phyloP scores from a whole-genome alignment of 257 asterid species.

The Agastache rugosa region DNA sequence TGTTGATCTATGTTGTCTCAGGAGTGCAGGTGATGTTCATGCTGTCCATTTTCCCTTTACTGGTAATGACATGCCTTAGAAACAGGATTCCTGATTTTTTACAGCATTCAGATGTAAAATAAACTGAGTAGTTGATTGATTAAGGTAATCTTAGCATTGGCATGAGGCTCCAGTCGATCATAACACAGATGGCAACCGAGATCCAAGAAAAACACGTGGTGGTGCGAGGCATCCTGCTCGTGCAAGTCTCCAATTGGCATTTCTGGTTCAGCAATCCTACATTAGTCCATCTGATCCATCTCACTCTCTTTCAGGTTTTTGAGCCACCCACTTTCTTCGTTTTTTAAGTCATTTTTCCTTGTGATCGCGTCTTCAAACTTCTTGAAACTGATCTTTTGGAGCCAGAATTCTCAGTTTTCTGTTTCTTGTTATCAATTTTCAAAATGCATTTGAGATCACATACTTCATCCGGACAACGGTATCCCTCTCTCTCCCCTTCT shows the following conservation, averaged over 20 bases:
- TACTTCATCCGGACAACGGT: no score
- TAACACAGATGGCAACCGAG: slow-evolving; percentile 89
- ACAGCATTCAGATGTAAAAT: not conserved
- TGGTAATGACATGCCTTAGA: slow-evolving; percentile 50
- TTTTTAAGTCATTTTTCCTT: no score
- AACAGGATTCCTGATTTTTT: not conserved
- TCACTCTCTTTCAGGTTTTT: no score
- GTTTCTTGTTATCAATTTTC: no score
- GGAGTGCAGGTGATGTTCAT: slow-evolving; percentile 72
- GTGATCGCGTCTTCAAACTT: no score
- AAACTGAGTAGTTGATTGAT: no score
- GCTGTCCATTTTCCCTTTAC: slow-evolving; percentile 69
- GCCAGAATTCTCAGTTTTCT: no score
- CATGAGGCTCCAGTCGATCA: slow-evolving; percentile 91
- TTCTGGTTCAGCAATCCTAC: no score
- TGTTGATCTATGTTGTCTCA: slow-evolving; percentile 40
- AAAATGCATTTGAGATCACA: no score
- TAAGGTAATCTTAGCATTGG: slow-evolving; percentile 89
- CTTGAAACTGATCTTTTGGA: no score
- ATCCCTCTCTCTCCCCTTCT: not conserved
- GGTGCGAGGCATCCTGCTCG: slow-evolving; percentile 94
- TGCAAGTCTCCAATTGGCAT: slow-evolving; percentile 83
- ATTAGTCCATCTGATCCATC: no score
- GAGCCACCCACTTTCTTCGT: no score
- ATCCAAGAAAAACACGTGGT: slow-evolving; percentile 95